Evolutionary conservation across 176 grass and related monocot genomes (phyloP).

Genomic region (Zoysia pacifica): DNA sequence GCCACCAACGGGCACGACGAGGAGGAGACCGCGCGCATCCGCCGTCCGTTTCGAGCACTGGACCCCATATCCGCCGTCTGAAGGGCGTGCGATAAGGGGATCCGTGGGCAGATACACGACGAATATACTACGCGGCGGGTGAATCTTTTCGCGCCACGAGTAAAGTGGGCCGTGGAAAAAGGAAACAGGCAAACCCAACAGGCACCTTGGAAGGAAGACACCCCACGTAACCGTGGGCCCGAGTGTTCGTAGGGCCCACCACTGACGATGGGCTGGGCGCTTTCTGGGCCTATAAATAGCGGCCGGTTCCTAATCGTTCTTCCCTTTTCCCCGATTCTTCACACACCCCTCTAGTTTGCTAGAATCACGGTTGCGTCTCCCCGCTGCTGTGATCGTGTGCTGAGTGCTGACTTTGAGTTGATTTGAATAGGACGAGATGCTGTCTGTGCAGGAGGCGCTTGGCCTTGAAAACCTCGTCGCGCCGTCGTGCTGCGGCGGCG

Average conservation of each 20-base stretch:
- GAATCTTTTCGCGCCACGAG: constrained; percentile 4
- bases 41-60: not conserved
- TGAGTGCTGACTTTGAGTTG: too few relatives aligned
- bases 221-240: constrained; percentile 30
- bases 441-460: constrained; percentile 42
- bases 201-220: constrained; percentile 24
- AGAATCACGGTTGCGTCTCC: not conserved
- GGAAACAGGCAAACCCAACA: not conserved
- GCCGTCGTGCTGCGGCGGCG: not conserved
- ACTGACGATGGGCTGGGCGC: not conserved
- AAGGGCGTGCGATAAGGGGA: not conserved
- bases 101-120: too few relatives aligned
- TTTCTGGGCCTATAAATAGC: constrained; percentile 53
- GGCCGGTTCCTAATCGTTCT: constrained; percentile 48
- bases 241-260: not conserved
- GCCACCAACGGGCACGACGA: constrained; percentile 7
- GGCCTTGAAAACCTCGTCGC: constrained; percentile 12
- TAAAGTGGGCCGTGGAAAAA: not conserved
- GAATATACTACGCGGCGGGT: constrained; percentile 11
- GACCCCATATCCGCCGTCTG: not conserved
- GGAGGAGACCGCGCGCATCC: not conserved
- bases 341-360: constrained; percentile 26
- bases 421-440: constrained; percentile 16
- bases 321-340: constrained; percentile 78
- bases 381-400: too few relatives aligned